phyloP scores from a whole-genome alignment of 106 monocot genomes.

The Amphibolis antarctica region DNA sequence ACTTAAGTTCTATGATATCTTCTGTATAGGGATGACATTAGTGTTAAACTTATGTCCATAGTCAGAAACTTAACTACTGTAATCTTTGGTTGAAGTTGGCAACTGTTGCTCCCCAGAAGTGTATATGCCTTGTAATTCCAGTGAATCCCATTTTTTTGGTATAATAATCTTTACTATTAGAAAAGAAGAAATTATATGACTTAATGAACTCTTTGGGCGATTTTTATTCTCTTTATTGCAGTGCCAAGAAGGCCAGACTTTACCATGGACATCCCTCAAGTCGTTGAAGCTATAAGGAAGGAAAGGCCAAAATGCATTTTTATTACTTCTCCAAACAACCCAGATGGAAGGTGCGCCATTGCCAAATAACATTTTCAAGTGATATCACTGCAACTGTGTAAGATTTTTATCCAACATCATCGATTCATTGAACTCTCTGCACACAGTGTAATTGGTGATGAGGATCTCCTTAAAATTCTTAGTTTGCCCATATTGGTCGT shows the following conservation, averaged over 20 bases:
- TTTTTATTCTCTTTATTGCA: not conserved
- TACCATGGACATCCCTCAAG: not conserved
- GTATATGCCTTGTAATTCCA: too few species aligned
- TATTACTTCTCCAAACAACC: slow-evolving; percentile 7
- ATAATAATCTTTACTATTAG: too few species aligned
- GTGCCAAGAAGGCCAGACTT: slow-evolving; percentile 4
- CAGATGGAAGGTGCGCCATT: slow-evolving; percentile 2
- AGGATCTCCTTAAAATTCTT: slow-evolving; percentile 1
- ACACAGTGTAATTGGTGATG: slow-evolving; percentile 8
- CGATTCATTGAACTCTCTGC: not conserved
- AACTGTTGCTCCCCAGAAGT: too few species aligned
- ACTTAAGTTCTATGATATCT: too few species aligned
- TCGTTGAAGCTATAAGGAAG: slow-evolving; percentile 1
- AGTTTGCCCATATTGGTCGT: slow-evolving; percentile 8
- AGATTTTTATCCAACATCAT: not conserved
- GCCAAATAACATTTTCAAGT: not conserved
- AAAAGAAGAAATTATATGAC: too few species aligned
- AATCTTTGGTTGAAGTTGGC: too few species aligned
- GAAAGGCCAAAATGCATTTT: slow-evolving; percentile 7
- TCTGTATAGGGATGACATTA: too few species aligned
- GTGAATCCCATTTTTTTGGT: too few species aligned
- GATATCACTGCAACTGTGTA: not conserved
- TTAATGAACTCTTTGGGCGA: too few species aligned
- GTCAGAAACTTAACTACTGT: too few species aligned
- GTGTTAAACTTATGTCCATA: too few species aligned